Conservation (phyloP, 2,329 filamentous ascomycete genomes). For the Chaetomium sp. region DNA sequence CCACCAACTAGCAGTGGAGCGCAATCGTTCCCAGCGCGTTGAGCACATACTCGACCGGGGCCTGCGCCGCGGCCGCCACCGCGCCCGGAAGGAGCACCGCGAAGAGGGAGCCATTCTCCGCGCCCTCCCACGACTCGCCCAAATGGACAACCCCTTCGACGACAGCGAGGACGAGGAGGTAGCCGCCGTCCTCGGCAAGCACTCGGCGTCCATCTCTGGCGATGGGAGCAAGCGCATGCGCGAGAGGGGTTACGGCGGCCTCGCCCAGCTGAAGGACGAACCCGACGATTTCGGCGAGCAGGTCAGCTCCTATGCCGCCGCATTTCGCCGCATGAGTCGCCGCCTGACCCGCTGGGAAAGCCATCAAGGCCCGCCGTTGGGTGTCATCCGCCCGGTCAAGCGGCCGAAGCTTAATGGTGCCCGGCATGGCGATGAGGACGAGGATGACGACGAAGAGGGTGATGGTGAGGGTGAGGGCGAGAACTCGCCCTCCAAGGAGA, state of each 20-base stretch:
- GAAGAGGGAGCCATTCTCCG: conserved; percentile 68
- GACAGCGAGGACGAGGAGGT: conserved; percentile 64
- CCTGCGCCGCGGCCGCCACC: conserved; percentile 66
- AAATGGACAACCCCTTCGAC: conserved; percentile 57
- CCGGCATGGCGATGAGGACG: conserved; percentile 33
- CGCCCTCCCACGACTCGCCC: conserved; percentile 64
- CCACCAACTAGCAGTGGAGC: conserved; percentile 79
- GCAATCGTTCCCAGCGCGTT: conserved; percentile 76
- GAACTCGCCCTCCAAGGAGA: conserved; percentile 27
- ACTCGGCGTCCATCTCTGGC: conserved; percentile 21
- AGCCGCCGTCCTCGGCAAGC: conserved; percentile 38
- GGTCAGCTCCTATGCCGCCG: conserved; percentile 64
- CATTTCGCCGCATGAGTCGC: conserved; percentile 64
- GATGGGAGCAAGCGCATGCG: conserved; percentile 47
- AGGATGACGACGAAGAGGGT: conserved; percentile 36
- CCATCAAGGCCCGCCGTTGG: conserved; percentile 46
- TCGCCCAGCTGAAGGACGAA: conserved; percentile 63
- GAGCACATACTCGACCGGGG: conserved; percentile 79
- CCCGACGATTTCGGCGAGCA: conserved; percentile 78
- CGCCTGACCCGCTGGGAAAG: conserved; percentile 71
- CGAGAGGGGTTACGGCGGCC: conserved; percentile 63
- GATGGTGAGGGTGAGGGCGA: conserved; percentile 27
- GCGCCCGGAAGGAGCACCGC: conserved; percentile 62
- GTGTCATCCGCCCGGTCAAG: conserved; percentile 53
- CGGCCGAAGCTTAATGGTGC: conserved; percentile 36